Evolutionary conservation across 2,329 filamentous ascomycete species (phyloP), one percentile per base, ranked within the genome.

Genomic region (Cryphonectria naterciae): DNA sequence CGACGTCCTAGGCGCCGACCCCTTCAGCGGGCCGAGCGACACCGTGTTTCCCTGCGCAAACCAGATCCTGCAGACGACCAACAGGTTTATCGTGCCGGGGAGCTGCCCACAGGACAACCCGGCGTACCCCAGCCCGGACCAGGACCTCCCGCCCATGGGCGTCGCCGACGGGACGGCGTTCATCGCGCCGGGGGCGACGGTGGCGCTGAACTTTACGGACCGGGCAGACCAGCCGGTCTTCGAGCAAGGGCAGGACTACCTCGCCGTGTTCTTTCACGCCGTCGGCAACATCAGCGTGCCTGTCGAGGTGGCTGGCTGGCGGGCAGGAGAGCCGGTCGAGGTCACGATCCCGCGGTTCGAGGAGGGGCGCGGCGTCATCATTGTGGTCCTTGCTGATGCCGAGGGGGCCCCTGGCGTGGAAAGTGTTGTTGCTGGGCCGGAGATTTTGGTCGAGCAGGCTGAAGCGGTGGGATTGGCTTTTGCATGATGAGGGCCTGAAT

Each of bases 11-110:
- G 78, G 79, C 25, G 69, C 70, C 1, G 78, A 80, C 61, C 82
- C 82, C 0, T 83, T 84, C 70, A 79, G 74, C 6, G 82, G 83
- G 1, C 81, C 83, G 0, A 67, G 76, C 3, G 82, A 84, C 73
- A 84, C 83, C 4, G 75, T 79, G 2, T 84, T 79, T 73, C 81
- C 81, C 2, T 83, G 83, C 70, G 79, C 81, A n/a, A 82, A 82
- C 72, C 75, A 83, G 74, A 80, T 84, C 54, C 75, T 83, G 39
- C 78, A 81, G 61, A 77, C 76, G 6, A 83, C 81, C 11, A 80
- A 78, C 75, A 82, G 79, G 13, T 67, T 56, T 17, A 22, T 67
- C 65, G 65, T 67, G 5, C 43, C 65, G 4, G 65, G 65, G 13
- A 11, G 73, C 69, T 83, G 81, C 72, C 81, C 81, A 11, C 22